Base-by-base conservation (phyloP, 1,284 basidiomycete genomes). In the Ustilago trichophora region DNA sequence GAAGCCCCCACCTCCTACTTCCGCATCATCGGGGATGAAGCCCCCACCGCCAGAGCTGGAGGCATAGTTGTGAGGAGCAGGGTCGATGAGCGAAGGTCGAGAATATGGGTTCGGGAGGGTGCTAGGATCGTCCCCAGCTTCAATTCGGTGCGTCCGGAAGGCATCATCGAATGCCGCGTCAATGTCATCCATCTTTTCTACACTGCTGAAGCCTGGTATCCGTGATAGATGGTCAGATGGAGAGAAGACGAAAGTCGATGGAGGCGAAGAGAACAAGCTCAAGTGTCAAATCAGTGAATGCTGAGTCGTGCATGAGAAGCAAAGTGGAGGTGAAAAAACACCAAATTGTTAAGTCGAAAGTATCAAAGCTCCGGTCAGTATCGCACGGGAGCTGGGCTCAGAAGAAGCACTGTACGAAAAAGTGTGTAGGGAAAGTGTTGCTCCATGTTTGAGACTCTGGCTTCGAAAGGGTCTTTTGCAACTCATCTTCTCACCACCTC, bases 161-260 rank as follows among this genome's bases (percentile, higher is more conserved):
- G 72, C 72, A 22, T 74, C 72, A 22, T 68, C 65, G 52, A 74
- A 74, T 5, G 70, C 70, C 19, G 50, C 56, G 27, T 68, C 57
- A 3, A 69, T 65, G 27, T 57, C 37, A 16, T 49, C 41, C 50
- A 60, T 65, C 25, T 43, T 13, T 33, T 19, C 13, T n/a, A 0
- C 22, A 15, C 13, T 25, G 12, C n/a, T n/a, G n/a, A n/a, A n/a
- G n/a, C n/a, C n/a, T n/a, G n/a, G n/a, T n/a, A n/a, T n/a, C n/a
- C n/a, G n/a, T n/a, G n/a, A n/a, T n/a, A n/a, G n/a, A n/a, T n/a
- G n/a, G n/a, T n/a, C n/a, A n/a, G n/a, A n/a, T n/a, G n/a, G n/a
- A n/a, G n/a, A n/a, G n/a, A n/a, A n/a, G n/a, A n/a, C n/a, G n/a
- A n/a, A n/a, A n/a, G n/a, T n/a, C n/a, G n/a, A n/a, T n/a, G n/a